These are phyloP conservation scores for Boletales sp. DNA, from an alignment of 768 basidiomycete genomes.

Conservation along the genomic window DNA sequence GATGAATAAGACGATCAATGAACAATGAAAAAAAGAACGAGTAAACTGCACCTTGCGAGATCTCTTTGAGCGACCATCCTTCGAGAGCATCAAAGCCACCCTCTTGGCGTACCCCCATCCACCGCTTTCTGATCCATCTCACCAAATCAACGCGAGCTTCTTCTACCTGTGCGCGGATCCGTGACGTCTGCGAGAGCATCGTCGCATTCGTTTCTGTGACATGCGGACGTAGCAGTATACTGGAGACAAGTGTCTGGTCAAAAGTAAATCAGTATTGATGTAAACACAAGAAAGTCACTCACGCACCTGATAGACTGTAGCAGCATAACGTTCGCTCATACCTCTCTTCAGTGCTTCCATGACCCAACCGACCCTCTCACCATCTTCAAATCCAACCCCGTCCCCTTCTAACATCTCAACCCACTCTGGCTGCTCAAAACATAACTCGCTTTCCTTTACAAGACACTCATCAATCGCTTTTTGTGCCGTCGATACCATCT, in stretches of 20 bases:
- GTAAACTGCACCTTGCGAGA: slow-evolving; percentile 36
- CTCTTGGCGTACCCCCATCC: slow-evolving; percentile 69
- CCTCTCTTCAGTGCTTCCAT: slow-evolving; percentile 64
- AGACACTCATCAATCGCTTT: slow-evolving; percentile 62
- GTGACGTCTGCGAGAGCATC: slow-evolving; percentile 66
- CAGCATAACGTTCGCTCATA: slow-evolving; percentile 61
- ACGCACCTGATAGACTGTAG: slow-evolving; percentile 71
- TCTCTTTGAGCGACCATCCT: slow-evolving; percentile 85
- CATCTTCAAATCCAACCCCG: slow-evolving; percentile 72
- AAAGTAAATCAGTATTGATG: background rate
- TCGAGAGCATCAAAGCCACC: slow-evolving; percentile 85
- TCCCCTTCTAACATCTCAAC: slow-evolving; percentile 69
- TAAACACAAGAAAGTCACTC: background rate
- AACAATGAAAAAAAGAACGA: background rate
- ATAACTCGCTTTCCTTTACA: slow-evolving; percentile 53
- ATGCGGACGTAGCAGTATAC: slow-evolving; percentile 67
- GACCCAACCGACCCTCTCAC: slow-evolving; percentile 73
- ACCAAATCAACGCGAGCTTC: slow-evolving; percentile 45
- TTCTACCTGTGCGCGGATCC: slow-evolving; percentile 70
- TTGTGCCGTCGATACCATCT: slow-evolving; percentile 65
- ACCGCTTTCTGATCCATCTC: slow-evolving; percentile 75
- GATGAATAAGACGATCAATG: background rate
- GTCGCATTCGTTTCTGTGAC: slow-evolving; percentile 54
- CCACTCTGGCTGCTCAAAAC: slow-evolving; percentile 72
- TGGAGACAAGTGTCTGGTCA: slow-evolving; percentile 63